Percentiles rank a stretch among this genome's conserved stretches.
Evolutionary conservation across 805 yeast genomes (phyloP).

Genomic region (Yarrowia osloensis): DNA sequence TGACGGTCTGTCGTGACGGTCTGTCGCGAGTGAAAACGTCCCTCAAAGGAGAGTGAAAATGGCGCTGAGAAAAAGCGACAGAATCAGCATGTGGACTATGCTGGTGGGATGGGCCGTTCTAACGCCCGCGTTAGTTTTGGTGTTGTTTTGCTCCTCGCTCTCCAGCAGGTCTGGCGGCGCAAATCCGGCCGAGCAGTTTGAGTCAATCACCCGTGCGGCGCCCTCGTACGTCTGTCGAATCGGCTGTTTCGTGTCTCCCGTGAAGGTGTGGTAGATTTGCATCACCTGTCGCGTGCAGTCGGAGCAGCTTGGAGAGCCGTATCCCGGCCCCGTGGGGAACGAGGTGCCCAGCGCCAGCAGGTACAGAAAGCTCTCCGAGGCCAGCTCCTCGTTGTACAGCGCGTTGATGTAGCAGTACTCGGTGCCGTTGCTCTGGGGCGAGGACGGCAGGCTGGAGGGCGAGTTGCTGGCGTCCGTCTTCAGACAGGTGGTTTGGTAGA

Average conservation of each 20-base stretch:
- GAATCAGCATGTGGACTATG: background rate
- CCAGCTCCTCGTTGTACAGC: slow-evolving; percentile 34
- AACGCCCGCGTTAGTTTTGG: slow-evolving; percentile 1
- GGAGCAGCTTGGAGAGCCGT: slow-evolving; percentile 36
- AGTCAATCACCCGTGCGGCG: slow-evolving; percentile 37
- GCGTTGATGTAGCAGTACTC: slow-evolving; percentile 41
- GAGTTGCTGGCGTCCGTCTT: slow-evolving; percentile 6
- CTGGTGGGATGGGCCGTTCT: background rate
- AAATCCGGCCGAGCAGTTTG: slow-evolving; percentile 35
- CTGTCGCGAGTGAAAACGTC: too few species aligned
- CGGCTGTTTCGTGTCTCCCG: slow-evolving; percentile 36
- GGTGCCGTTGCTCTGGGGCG: background rate
- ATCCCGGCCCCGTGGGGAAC: slow-evolving; percentile 35
- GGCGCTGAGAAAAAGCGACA: background rate
- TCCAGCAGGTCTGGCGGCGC: slow-evolving; percentile 3
- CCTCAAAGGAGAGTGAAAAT: background rate
- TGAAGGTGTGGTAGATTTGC: slow-evolving; percentile 37
- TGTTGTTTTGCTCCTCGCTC: background rate
- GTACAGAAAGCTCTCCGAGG: slow-evolving; percentile 40
- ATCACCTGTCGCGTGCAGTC: slow-evolving; percentile 37
- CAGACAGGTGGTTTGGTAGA: slow-evolving; percentile 40
- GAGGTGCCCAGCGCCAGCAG: slow-evolving; percentile 40
- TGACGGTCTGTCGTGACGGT: too few species aligned
- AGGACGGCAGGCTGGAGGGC: background rate
- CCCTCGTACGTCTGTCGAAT: slow-evolving; percentile 39